Base-by-base conservation (phyloP, 352 stramenopile species). In the Globisporangium sylvaticum region DNA sequence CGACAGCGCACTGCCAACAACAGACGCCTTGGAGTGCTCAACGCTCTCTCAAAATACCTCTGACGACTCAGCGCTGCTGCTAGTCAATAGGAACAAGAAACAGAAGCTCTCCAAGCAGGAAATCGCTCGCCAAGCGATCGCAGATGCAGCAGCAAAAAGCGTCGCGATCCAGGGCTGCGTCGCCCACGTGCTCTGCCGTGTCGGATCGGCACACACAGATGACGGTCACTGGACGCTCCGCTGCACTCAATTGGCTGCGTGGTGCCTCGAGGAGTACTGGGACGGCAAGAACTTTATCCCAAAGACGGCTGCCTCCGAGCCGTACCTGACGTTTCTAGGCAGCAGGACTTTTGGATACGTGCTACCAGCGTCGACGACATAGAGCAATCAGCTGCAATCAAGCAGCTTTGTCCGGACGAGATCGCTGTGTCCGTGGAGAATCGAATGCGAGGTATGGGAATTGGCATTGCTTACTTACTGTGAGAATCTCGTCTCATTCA, bases 321-420 rank as follows among this genome's bases (percentile, higher is more conserved):
- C 85, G 24, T 94, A 87, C 61, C 69, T 96, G 54, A 91, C 88
- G n/a, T 96, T 96, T 58, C 74, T 96, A 4, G 88, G 88, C 22
- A 93, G 83, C 62, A 87, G 94, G 74, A 57, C 71, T 24, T 94
- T 96, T 71, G 86, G 78, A 12, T 86, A 88, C 70, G 83, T 94
- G 31, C 32, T 22, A 14, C 25, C 8, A 22, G 10, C 66, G 25
- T 64, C 32, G 8, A 53, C 32, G 5, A n/a, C 22, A 48, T 32
- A 15, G n/a, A 18, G 34, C 2, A 3, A 46, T 37, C 4, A 37
- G 29, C 29, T 32, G 2, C 29, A 32, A 32, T 2, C 29, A 32
- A 4, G 4, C 2, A 32, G 29, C 29, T 32, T 2, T 32, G 29
- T 32, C 4, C 29, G 29, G 29, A 32, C 29, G 4, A 32, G 29